A percentile compares a stretch with the other conserved stretches of the same genome.
Conservation (phyloP, 2,329 filamentous ascomycete species). For the Fusarium sp. region DNA sequence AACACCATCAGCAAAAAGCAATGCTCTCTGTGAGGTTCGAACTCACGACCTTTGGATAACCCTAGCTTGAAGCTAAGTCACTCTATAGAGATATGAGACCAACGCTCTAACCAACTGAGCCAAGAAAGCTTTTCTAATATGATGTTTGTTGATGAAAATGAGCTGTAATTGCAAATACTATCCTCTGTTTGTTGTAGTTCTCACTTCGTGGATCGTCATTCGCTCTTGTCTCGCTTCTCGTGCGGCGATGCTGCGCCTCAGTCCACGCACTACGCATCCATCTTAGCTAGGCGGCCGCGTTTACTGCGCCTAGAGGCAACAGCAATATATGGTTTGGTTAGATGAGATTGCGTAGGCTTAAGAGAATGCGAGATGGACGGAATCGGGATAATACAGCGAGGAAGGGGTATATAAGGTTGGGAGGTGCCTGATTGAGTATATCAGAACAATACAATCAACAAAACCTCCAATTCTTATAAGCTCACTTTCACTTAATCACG, state of each 20-base stretch:
- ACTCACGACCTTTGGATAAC: conserved; percentile 48
- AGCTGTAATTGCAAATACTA: not conserved
- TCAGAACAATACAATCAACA: not conserved
- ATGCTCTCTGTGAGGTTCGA: conserved; percentile 44
- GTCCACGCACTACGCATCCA: conserved; percentile 25
- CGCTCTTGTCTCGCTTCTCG: not conserved
- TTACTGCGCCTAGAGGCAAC: not conserved
- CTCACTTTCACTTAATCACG: not conserved
- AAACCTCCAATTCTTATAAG: not conserved
- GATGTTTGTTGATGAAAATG: not conserved
- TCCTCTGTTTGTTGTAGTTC: not conserved
- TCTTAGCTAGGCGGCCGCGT: conserved; percentile 18
- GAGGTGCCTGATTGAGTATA: not conserved
- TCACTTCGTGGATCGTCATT: not conserved
- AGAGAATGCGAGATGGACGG: conserved; percentile 25
- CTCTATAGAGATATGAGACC: conserved; percentile 46
- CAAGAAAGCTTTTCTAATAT: conserved; percentile 27
- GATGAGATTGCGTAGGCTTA: conserved; percentile 23
- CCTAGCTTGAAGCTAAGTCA: conserved; percentile 39
- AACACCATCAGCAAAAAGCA: conserved; percentile 9
- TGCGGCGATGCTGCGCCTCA: not conserved
- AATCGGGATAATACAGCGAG: not conserved
- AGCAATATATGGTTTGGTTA: not conserved
- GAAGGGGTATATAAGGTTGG: conserved; percentile 34
- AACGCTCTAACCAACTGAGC: conserved; percentile 56